Conservation (phyloP, 345 rosid species). For the Lepidium didymum region DNA sequence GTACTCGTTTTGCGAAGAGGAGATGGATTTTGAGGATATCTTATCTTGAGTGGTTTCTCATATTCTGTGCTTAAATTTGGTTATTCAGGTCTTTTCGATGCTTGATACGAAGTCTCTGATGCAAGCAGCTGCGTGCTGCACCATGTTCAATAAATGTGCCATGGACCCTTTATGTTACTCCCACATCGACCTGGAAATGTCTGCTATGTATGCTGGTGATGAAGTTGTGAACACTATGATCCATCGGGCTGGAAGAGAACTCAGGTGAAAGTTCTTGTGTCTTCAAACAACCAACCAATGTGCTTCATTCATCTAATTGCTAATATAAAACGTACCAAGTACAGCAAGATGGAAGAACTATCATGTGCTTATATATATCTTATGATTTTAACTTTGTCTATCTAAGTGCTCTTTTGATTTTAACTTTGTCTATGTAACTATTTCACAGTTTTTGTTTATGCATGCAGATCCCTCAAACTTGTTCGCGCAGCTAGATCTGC, state of each 20-base stretch:
- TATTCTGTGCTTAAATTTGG: neutral
- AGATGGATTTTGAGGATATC: neutral
- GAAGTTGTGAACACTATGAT: constrained; percentile 75
- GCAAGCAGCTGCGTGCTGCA: constrained; percentile 70
- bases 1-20: neutral
- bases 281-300: neutral
- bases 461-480: constrained; percentile 65
- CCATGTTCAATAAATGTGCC: constrained; percentile 72
- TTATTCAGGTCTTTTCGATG: constrained; percentile 68
- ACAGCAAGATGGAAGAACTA: neutral
- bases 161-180: constrained; percentile 78
- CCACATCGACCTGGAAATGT: constrained; percentile 64
- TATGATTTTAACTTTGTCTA: too few species aligned
- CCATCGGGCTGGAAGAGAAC: constrained; percentile 77
- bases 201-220: constrained; percentile 56
- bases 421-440: neutral
- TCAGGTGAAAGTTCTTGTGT: constrained; percentile 38
- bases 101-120: constrained; percentile 78
- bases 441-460: neutral
- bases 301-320: neutral
- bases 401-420: neutral
- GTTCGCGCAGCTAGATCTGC: constrained; percentile 42
- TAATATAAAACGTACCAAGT: neutral
- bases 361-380: neutral
- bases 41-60: neutral